Conservation (phyloP, 306 rosid genomes). For the Citrullus colocynthis region DNA sequence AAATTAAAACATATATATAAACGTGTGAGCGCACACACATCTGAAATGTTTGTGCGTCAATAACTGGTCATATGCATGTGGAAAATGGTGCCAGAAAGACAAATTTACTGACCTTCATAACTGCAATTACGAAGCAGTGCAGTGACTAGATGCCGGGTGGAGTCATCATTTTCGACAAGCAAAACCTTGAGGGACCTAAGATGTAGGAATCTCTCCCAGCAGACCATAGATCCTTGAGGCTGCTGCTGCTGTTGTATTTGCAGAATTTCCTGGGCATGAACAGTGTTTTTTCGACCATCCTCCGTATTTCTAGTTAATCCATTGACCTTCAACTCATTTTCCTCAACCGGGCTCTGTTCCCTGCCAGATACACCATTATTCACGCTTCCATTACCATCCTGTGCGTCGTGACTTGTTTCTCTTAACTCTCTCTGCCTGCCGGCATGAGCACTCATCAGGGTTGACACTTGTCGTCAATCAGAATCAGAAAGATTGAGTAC, state of each 20-base stretch:
- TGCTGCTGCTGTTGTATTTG: conserved; percentile 36
- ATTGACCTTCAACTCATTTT: conserved; percentile 34
- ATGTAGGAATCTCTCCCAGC: conserved; percentile 92
- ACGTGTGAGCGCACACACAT: too few relatives aligned
- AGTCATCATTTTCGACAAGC: conserved; percentile 80
- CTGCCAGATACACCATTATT: conserved; percentile 22
- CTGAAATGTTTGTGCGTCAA: neutral
- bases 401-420: conserved; percentile 21
- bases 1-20: neutral
- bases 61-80: neutral
- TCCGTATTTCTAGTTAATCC: conserved; percentile 28
- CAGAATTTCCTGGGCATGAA: conserved; percentile 26
- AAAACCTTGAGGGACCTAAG: conserved; percentile 72
- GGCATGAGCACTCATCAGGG: conserved; percentile 42
- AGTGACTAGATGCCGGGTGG: conserved; percentile 74
- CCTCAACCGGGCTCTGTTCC: conserved; percentile 20
- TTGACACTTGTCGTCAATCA: conserved; percentile 30
- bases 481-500: conserved; percentile 6
- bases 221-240: conserved; percentile 56
- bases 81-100: neutral
- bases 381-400: conserved; percentile 24
- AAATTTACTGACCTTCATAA: conserved; percentile 58
- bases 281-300: conserved; percentile 27
- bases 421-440: conserved; percentile 24
- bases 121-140: conserved; percentile 93